Evolutionary conservation across 352 stramenopile species (phyloP).

Genomic region (Phytophthora megakarya): DNA sequence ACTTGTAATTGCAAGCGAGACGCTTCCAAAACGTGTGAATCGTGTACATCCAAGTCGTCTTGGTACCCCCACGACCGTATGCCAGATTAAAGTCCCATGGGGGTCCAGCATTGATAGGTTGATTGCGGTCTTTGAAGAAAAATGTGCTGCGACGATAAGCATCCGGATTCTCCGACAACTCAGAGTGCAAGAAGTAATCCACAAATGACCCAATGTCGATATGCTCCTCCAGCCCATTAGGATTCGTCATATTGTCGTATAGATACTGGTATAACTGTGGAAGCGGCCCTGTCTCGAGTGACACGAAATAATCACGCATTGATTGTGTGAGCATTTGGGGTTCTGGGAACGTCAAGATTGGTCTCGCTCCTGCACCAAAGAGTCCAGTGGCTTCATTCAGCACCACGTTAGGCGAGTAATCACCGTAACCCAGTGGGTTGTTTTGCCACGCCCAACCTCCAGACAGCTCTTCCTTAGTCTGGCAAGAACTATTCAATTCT

Average conservation of each 20-base stretch:
- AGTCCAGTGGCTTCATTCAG: conserved; percentile 57
- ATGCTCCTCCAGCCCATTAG: conserved; percentile 50
- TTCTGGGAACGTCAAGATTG: conserved; percentile 52
- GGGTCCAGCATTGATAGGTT: conserved; percentile 68
- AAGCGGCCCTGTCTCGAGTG: conserved; percentile 51
- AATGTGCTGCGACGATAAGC: conserved; percentile 66
- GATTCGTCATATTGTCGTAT: conserved; percentile 66
- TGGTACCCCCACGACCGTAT: conserved; percentile 46
- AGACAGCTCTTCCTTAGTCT: conserved; percentile 43
- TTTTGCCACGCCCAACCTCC: conserved; percentile 75
- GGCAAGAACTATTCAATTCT: conserved; percentile 36
- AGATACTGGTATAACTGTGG: conserved; percentile 63
- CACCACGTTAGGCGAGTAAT: conserved; percentile 67
- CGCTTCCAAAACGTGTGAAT: conserved; percentile 64
- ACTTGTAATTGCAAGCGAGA: conserved; percentile 74
- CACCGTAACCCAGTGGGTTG: conserved; percentile 53
- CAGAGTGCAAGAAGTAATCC: conserved; percentile 74
- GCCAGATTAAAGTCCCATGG: conserved; percentile 79
- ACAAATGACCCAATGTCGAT: conserved; percentile 73
- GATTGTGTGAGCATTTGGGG: conserved; percentile 50
- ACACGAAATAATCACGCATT: conserved; percentile 71
- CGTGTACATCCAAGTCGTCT: conserved; percentile 62
- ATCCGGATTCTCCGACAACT: conserved; percentile 66
- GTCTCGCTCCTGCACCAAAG: conserved; percentile 60
- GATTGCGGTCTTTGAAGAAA: conserved; percentile 73